These are phyloP conservation scores for Penstemon newberryi DNA, from an alignment of 257 asterid species.

Conservation along the genomic window DNA sequence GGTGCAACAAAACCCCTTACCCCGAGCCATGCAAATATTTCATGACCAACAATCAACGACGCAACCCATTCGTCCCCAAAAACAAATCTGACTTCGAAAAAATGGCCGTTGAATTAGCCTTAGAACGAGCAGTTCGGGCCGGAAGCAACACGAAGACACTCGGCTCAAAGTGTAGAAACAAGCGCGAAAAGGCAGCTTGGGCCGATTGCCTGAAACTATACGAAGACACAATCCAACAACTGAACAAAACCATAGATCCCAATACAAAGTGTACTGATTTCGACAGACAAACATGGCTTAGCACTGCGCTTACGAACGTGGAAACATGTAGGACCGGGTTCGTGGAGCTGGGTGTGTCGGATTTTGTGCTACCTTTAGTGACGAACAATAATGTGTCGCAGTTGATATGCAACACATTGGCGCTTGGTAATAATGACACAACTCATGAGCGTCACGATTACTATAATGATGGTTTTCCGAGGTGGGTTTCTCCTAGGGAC, in stretches of 20 bases:
- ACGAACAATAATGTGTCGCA: conserved; percentile 46
- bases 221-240: conserved; percentile 41
- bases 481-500: conserved; percentile 40
- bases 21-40: conserved; percentile 59
- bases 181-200: conserved; percentile 67
- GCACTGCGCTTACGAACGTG: conserved; percentile 65
- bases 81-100: conserved; percentile 46
- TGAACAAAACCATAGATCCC: conserved; percentile 52
- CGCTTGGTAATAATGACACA: conserved; percentile 36
- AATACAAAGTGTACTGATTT: conserved; percentile 42
- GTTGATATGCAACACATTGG: conserved; percentile 59
- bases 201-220: conserved; percentile 61
- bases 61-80: conserved; percentile 25
- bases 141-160: conserved; percentile 38
- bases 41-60: conserved; percentile 29
- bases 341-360: conserved; percentile 51
- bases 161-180: conserved; percentile 44
- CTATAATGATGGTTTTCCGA: conserved; percentile 30
- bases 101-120: conserved; percentile 41
- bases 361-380: conserved; percentile 44
- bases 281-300: conserved; percentile 71
- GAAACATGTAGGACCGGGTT: conserved; percentile 70
- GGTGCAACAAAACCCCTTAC: conserved; percentile 74
- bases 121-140: conserved; percentile 47
- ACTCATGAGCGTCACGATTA: conserved; percentile 2